These are phyloP conservation scores for Trichophyton mentagrophytes DNA, from an alignment of 2,329 filamentous ascomycete genomes.

Conservation along the genomic window DNA sequence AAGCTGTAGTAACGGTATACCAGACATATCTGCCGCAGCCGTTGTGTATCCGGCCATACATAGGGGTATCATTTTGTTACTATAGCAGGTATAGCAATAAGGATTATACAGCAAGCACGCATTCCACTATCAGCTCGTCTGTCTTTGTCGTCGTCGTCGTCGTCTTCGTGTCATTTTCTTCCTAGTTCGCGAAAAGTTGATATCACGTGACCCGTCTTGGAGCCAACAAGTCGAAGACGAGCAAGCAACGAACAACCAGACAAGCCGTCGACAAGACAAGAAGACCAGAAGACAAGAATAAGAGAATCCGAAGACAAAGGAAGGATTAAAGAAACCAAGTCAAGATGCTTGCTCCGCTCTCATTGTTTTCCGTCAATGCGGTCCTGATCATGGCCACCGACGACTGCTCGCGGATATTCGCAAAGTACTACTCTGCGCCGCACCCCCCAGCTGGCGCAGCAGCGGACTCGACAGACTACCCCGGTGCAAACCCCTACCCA, in stretches of 20 bases:
- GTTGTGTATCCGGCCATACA: too few relatives aligned
- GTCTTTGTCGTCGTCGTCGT: neutral
- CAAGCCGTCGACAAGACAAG: neutral
- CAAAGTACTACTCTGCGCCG: slow-evolving; percentile 77
- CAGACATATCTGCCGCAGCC: too few relatives aligned
- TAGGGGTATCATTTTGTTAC: too few relatives aligned
- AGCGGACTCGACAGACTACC: slow-evolving; percentile 45
- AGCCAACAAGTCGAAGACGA: neutral
- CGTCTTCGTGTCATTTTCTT: neutral
- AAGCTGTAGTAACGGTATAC: too few relatives aligned
- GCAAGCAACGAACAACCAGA: neutral
- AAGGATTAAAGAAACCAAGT: slow-evolving; percentile 1
- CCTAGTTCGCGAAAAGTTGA: neutral
- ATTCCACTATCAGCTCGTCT: too few relatives aligned
- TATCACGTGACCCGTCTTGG: neutral
- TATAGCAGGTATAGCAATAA: too few relatives aligned
- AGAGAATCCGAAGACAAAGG: neutral
- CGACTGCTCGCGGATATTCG: slow-evolving; percentile 80
- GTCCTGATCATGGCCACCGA: slow-evolving; percentile 69
- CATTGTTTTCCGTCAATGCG: slow-evolving; percentile 63
- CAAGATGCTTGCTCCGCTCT: slow-evolving; percentile 61
- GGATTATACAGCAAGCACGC: too few relatives aligned
- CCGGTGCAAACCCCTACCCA: slow-evolving; percentile 64
- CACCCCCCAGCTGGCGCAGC: slow-evolving; percentile 50
- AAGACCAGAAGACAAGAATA: neutral